Evolutionary conservation across 768 basidiomycete species (phyloP).

Genomic region (Gloeopeniophorella convolvens): DNA sequence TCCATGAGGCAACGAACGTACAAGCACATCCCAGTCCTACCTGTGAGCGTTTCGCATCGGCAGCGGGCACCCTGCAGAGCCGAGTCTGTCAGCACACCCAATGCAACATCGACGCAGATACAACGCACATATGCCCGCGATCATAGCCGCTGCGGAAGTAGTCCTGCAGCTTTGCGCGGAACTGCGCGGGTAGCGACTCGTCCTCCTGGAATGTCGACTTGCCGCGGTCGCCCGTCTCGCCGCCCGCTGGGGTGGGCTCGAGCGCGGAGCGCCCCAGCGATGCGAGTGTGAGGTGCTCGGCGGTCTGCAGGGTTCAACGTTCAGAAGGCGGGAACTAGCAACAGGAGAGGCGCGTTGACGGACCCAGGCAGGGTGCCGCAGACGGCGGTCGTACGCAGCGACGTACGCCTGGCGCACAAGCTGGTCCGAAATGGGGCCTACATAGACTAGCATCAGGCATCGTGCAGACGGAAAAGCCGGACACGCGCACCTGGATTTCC

Average conservation of each 20-base stretch:
- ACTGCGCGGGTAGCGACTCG: slow-evolving; percentile 60
- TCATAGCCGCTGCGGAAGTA: slow-evolving; percentile 94
- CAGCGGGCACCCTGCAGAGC: slow-evolving; percentile 77
- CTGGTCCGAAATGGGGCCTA: slow-evolving; percentile 80
- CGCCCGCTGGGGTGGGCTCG: slow-evolving; percentile 30
- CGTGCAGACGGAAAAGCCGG: no score
- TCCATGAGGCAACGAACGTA: neutral
- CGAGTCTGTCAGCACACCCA: neutral
- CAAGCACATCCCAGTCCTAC: slow-evolving; percentile 29
- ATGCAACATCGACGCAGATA: neutral
- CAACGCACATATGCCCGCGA: slow-evolving; percentile 87
- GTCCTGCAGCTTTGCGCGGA: slow-evolving; percentile 80
- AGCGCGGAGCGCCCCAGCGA: slow-evolving; percentile 51
- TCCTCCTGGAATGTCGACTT: slow-evolving; percentile 85
- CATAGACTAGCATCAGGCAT: slow-evolving; percentile 6
- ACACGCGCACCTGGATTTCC: slow-evolving; percentile 67
- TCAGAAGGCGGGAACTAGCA: neutral
- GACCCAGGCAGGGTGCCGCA: slow-evolving; percentile 94
- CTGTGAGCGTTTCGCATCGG: slow-evolving; percentile 89
- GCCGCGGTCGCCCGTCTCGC: slow-evolving; percentile 54
- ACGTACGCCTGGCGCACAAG: slow-evolving; percentile 79
- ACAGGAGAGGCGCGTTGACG: slow-evolving; percentile 23
- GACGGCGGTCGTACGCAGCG: slow-evolving; percentile 82
- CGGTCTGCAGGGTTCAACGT: slow-evolving; percentile 51
- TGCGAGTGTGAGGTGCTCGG: slow-evolving; percentile 84